Conservation (phyloP, 2,329 filamentous ascomycete genomes). For the Aspergillus sojae region DNA sequence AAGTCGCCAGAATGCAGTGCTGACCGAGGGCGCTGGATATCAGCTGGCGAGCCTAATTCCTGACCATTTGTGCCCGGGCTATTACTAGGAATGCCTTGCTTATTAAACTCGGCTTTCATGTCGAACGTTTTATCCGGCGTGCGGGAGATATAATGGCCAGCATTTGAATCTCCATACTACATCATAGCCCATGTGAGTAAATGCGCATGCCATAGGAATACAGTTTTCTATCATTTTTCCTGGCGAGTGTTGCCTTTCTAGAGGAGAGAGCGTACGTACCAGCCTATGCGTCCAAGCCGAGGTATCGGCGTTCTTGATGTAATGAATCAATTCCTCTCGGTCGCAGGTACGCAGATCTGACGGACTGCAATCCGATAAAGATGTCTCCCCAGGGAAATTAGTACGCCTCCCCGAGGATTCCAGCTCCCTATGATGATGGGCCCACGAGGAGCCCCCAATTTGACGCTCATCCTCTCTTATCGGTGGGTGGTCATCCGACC, state of each 20-base stretch:
- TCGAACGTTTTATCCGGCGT: slow-evolving; percentile 23
- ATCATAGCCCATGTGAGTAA: slow-evolving; percentile 8
- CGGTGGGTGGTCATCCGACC: slow-evolving; percentile 27
- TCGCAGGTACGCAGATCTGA: slow-evolving; percentile 47
- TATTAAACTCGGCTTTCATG: slow-evolving; percentile 12
- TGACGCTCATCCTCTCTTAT: slow-evolving; percentile 14
- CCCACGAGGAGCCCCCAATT: slow-evolving; percentile 15
- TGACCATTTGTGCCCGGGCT: slow-evolving; percentile 37
- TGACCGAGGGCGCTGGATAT: slow-evolving; percentile 81
- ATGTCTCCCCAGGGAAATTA: slow-evolving; percentile 15
- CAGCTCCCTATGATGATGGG: slow-evolving; percentile 12
- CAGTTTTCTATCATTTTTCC: not conserved
- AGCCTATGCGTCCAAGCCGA: slow-evolving; percentile 71
- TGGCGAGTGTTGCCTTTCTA: not conserved
- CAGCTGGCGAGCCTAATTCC: slow-evolving; percentile 57
- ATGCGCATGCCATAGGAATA: not conserved
- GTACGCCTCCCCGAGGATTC: slow-evolving; percentile 19
- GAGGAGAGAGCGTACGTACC: slow-evolving; percentile 44
- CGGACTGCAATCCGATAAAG: slow-evolving; percentile 18
- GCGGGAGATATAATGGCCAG: slow-evolving; percentile 28
- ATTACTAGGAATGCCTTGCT: slow-evolving; percentile 20
- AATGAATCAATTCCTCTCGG: slow-evolving; percentile 78
- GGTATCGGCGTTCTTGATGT: slow-evolving; percentile 77
- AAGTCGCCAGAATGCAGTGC: slow-evolving; percentile 67
- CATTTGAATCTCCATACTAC: slow-evolving; percentile 17